phyloP scores from a whole-genome alignment of 1,284 basidiomycete genomes.

The Ustilago bromivora region DNA sequence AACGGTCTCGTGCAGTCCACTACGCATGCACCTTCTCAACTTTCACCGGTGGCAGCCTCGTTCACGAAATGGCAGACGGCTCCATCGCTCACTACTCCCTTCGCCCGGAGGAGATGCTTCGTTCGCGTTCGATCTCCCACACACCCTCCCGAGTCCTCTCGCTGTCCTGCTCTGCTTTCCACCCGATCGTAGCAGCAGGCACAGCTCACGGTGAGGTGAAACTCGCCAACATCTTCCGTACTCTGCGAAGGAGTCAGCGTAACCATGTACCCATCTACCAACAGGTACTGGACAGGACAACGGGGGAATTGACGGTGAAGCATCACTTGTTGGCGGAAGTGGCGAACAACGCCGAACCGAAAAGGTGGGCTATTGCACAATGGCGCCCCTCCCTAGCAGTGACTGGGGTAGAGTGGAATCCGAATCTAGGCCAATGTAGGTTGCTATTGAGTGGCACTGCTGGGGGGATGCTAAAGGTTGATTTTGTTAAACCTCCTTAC shows the following conservation, averaged over 20 bases:
- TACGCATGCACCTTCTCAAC: constrained; percentile 19
- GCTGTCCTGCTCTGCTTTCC: constrained; percentile 6
- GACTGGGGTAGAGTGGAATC: constrained; percentile 35
- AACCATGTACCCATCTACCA: constrained; percentile 29
- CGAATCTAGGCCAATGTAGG: constrained; percentile 22
- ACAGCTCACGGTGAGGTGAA: constrained; percentile 42
- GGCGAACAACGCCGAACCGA: constrained; percentile 18
- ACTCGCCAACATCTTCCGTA: constrained; percentile 24
- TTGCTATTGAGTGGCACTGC: constrained; percentile 27
- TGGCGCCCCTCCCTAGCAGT: constrained; percentile 32
- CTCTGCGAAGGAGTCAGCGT: constrained; percentile 8
- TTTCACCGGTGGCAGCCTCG: constrained; percentile 14
- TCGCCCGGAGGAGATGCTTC: constrained; percentile 29
- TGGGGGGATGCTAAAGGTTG: constrained; percentile 33
- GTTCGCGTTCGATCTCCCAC: constrained; percentile 19
- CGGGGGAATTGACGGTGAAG: constrained; percentile 16
- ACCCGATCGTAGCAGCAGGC: constrained; percentile 38
- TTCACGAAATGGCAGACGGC: constrained; percentile 45
- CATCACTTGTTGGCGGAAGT: constrained; percentile 17
- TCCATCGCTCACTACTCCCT: constrained; percentile 26
- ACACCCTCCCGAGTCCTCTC: constrained; percentile 14
- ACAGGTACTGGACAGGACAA: constrained; percentile 17
- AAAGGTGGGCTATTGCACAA: constrained; percentile 17
- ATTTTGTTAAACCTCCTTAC: constrained; percentile 31
- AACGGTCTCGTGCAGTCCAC: constrained; percentile 25